A percentile compares a stretch with the other conserved stretches of the same genome.
Evolutionary conservation across 2,329 filamentous ascomycete species (phyloP).

Genomic region (Penicillium rolfsii): DNA sequence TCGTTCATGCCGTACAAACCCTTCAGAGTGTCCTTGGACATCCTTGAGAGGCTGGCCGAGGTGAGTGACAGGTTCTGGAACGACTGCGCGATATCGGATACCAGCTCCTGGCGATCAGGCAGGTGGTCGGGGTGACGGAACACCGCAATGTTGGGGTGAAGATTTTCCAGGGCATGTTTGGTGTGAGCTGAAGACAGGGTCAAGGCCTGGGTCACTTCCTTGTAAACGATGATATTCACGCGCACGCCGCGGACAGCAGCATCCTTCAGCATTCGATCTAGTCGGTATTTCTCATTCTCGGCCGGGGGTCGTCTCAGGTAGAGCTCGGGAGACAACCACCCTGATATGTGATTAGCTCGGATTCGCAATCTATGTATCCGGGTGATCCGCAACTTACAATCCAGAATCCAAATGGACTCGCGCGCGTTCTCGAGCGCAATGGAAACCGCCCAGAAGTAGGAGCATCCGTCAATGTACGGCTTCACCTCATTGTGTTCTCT

Average conservation of each 20-base stretch:
- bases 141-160: constrained; percentile 83
- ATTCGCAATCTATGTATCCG: not conserved
- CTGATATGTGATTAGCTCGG: constrained; percentile 25
- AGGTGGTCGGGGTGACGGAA: constrained; percentile 90
- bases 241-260: constrained; percentile 83
- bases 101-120: constrained; percentile 70
- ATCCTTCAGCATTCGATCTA: constrained; percentile 79
- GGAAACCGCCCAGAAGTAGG: constrained; percentile 84
- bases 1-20: constrained; percentile 80
- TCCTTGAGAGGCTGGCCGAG: constrained; percentile 61
- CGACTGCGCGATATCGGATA: constrained; percentile 59
- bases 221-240: constrained; percentile 87
- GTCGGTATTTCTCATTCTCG: constrained; percentile 77
- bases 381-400: constrained; percentile 56
- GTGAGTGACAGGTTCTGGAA: constrained; percentile 61
- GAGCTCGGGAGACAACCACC: constrained; percentile 86
- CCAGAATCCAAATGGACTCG: constrained; percentile 81
- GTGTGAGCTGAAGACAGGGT: constrained; percentile 75
- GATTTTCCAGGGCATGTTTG: constrained; percentile 73
- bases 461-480: constrained; percentile 85
- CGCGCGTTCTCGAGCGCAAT: constrained; percentile 75
- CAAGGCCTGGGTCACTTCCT: constrained; percentile 81
- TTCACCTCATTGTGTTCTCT: constrained; percentile 73
- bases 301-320: constrained; percentile 82
- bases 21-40: constrained; percentile 74